A percentile compares a stretch with the other conserved stretches of the same genome.
phyloP scores from a whole-genome alignment of 202 grass and related monocot genomes.

The Digitaria exilis region DNA sequence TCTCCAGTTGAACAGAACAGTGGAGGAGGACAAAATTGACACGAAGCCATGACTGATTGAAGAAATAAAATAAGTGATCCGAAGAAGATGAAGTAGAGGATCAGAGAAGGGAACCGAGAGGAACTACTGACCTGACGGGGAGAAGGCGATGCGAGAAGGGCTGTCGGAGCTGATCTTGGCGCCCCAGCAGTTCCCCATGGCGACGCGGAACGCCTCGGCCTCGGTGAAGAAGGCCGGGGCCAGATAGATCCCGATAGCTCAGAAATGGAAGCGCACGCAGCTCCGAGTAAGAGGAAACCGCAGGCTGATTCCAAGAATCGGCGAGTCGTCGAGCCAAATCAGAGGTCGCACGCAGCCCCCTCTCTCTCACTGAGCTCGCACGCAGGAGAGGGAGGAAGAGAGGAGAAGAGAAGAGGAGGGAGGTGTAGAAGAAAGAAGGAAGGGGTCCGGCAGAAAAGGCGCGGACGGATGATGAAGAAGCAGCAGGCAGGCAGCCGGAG shows the following conservation, averaged over 20 bases:
- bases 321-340: neutral
- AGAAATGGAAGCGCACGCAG: neutral
- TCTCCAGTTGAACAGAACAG: neutral
- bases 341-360: neutral
- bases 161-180: slow-evolving; percentile 71
- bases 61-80: neutral
- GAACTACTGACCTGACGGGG: slow-evolving; percentile 53
- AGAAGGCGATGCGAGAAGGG: slow-evolving; percentile 32
- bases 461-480: neutral
- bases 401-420: no score
- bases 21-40: neutral
- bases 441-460: neutral
- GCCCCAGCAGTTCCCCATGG: slow-evolving; percentile 92
- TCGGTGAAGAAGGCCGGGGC: neutral
- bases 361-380: neutral
- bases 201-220: neutral
- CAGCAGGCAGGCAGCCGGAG: no score
- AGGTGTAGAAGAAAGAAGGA: neutral
- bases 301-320: neutral
- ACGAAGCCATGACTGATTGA: neutral
- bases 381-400: neutral
- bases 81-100: neutral
- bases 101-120: neutral
- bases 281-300: neutral
- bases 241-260: neutral